Percentiles rank a stretch among this genome's conserved stretches.
phyloP scores from a whole-genome alignment of 2,329 filamentous ascomycete genomes.

The Diaporthe longicolla region DNA sequence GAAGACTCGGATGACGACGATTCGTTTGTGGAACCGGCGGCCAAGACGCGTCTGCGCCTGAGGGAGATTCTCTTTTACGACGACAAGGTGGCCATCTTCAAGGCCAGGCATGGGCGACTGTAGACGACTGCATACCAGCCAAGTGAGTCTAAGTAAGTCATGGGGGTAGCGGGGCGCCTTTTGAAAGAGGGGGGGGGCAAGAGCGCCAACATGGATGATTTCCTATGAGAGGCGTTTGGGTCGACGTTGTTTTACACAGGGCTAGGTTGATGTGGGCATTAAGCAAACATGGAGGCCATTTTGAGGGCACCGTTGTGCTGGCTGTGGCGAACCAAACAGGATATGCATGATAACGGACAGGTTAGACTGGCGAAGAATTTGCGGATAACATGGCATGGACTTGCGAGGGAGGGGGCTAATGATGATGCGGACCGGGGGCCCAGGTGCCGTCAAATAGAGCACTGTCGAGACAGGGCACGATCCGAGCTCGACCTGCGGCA shows the following conservation, averaged over 20 bases:
- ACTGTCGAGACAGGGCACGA: neutral
- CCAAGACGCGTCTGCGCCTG: slow-evolving; percentile 69
- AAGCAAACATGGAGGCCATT: neutral
- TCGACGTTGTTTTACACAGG: neutral
- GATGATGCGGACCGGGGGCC: neutral
- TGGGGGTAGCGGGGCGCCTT: neutral
- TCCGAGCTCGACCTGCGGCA: neutral
- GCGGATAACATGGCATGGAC: slow-evolving; percentile 6
- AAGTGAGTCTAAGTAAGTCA: neutral
- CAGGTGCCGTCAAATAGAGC: neutral
- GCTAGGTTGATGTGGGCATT: neutral
- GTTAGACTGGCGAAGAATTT: slow-evolving; percentile 27
- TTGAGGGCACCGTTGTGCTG: too few species aligned
- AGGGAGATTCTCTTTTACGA: slow-evolving; percentile 88
- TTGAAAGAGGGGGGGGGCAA: neutral
- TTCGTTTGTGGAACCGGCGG: slow-evolving; percentile 62
- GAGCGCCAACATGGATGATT: neutral
- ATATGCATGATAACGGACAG: slow-evolving; percentile 8
- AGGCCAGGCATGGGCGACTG: slow-evolving; percentile 74
- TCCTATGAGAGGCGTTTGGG: neutral
- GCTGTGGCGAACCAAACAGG: slow-evolving; percentile 11
- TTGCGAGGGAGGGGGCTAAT: neutral
- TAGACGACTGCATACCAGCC: slow-evolving; percentile 44
- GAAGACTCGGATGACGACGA: slow-evolving; percentile 60
- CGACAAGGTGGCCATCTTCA: slow-evolving; percentile 86